These are phyloP conservation scores for Amniculicola lignicola DNA, from an alignment of 495 filamentous ascomycete species.

Conservation along the genomic window DNA sequence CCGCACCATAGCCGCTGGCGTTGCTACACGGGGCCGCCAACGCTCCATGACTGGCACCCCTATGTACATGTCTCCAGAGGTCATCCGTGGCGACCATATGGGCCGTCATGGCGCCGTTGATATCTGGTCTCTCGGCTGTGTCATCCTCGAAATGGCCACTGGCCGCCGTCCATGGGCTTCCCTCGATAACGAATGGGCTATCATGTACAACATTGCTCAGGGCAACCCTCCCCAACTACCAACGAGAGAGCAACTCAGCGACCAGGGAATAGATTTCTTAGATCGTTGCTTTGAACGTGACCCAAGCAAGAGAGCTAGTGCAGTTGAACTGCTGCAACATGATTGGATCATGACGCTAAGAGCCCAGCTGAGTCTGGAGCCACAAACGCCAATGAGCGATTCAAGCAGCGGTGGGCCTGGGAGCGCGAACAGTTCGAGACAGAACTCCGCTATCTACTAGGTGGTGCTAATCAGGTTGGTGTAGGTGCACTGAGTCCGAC, in stretches of 20 bases:
- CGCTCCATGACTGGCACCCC: slow-evolving; percentile 96
- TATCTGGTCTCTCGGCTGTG: slow-evolving; percentile 95
- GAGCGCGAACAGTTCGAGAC: slow-evolving; percentile 21
- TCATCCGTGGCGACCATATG: slow-evolving; percentile 79
- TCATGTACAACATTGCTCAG: slow-evolving; percentile 99
- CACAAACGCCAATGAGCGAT: slow-evolving; percentile 38
- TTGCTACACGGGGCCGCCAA: slow-evolving; percentile 51
- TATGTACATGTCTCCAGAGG: slow-evolving; percentile 99
- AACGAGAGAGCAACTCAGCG: slow-evolving; percentile 74
- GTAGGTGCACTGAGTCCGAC: no score
- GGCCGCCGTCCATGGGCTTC: slow-evolving; percentile 94
- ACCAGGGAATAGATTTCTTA: slow-evolving; percentile 82
- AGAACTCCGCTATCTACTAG: slow-evolving; percentile 31
- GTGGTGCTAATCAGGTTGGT: no score
- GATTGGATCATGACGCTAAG: slow-evolving; percentile 84
- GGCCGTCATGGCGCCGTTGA: slow-evolving; percentile 85
- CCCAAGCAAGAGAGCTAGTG: slow-evolving; percentile 71
- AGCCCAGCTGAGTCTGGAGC: slow-evolving; percentile 57
- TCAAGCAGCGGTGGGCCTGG: slow-evolving; percentile 26
- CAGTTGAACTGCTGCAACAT: slow-evolving; percentile 87
- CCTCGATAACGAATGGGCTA: slow-evolving; percentile 98
- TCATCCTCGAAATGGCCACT: slow-evolving; percentile 96
- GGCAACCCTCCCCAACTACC: slow-evolving; percentile 89
- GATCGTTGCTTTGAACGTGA: slow-evolving; percentile 84
- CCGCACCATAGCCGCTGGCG: slow-evolving; percentile 69